A percentile compares a stretch with the other conserved stretches of the same genome.
These are phyloP conservation scores for Telopea speciosissima DNA, from an alignment of 177 flowering plant genomes.

Conservation along the genomic window DNA sequence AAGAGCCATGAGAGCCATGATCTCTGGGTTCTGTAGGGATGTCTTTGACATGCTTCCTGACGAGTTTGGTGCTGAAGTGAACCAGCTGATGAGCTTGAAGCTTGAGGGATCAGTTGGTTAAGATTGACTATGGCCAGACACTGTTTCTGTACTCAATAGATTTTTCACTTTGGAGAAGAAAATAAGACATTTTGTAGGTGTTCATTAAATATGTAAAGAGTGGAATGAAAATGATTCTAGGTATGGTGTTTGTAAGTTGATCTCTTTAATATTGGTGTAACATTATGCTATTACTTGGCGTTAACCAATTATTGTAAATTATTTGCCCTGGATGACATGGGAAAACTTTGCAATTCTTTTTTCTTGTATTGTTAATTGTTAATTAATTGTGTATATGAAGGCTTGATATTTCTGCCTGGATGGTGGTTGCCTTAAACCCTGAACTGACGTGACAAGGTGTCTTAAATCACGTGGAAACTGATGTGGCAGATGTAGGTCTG, in stretches of 20 bases:
- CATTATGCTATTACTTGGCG: neutral
- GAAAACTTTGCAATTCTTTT: neutral
- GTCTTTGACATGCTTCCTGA: constrained; percentile 78
- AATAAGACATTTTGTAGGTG: neutral
- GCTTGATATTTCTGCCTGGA: no score
- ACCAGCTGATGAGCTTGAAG: constrained; percentile 74
- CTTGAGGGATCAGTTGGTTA: constrained; percentile 64
- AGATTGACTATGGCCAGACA: neutral
- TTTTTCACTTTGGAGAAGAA: neutral
- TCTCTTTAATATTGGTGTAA: no score
- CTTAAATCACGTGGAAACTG: no score
- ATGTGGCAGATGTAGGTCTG: no score
- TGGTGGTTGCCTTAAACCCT: no score
- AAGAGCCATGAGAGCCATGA: constrained; percentile 81
- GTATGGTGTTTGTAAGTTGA: neutral
- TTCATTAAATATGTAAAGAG: neutral
- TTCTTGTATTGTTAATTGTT: no score
- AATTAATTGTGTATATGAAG: no score
- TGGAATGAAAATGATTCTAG: neutral
- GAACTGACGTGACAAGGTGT: no score
- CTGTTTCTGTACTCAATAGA: neutral
- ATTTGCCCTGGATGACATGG: neutral
- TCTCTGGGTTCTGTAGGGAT: constrained; percentile 70
- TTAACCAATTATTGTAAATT: no score
- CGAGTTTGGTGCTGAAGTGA: constrained; percentile 79